phyloP scores from a whole-genome alignment of 345 rosid species.

The Brassica carinata region DNA sequence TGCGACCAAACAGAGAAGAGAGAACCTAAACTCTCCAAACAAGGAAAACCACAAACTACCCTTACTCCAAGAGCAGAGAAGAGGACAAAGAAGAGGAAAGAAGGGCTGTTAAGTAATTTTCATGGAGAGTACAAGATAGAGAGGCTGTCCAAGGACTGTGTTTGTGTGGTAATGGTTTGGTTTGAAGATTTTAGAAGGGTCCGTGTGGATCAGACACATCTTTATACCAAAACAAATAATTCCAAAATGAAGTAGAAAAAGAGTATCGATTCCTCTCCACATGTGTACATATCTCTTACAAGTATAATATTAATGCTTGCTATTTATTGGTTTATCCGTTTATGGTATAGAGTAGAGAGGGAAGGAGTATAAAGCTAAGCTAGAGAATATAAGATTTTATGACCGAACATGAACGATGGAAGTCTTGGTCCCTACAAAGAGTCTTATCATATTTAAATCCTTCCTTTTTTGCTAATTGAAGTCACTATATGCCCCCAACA shows the following conservation, averaged over 20 bases:
- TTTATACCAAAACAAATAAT: slow-evolving; percentile 25
- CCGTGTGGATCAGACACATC: slow-evolving; percentile 32
- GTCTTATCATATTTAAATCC: slow-evolving; percentile 34
- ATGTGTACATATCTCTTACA: slow-evolving; percentile 25
- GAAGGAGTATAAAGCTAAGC: slow-evolving; percentile 10
- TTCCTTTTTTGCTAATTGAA: slow-evolving; percentile 29
- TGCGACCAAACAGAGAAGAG: slow-evolving; percentile 28
- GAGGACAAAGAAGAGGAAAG: not conserved
- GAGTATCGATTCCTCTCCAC: slow-evolving; percentile 30
- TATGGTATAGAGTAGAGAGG: slow-evolving; percentile 10
- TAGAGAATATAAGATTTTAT: too few relatives aligned
- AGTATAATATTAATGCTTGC: not conserved
- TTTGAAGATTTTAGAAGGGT: slow-evolving; percentile 19
- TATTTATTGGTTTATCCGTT: not conserved
- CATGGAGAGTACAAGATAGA: slow-evolving; percentile 31
- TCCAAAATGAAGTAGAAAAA: slow-evolving; percentile 1
- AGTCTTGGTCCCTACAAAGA: slow-evolving; percentile 37
- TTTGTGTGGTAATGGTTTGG: slow-evolving; percentile 39
- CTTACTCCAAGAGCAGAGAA: slow-evolving; percentile 21
- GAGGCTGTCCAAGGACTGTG: slow-evolving; percentile 17
- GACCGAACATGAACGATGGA: slow-evolving; percentile 22
- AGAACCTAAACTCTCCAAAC: slow-evolving; percentile 3
- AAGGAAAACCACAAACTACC: slow-evolving; percentile 30
- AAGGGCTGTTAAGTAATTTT: slow-evolving; percentile 25
- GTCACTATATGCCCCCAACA: slow-evolving; percentile 33